phyloP scores from a whole-genome alignment of 805 yeast species.

The Metschnikowia hibisci region DNA sequence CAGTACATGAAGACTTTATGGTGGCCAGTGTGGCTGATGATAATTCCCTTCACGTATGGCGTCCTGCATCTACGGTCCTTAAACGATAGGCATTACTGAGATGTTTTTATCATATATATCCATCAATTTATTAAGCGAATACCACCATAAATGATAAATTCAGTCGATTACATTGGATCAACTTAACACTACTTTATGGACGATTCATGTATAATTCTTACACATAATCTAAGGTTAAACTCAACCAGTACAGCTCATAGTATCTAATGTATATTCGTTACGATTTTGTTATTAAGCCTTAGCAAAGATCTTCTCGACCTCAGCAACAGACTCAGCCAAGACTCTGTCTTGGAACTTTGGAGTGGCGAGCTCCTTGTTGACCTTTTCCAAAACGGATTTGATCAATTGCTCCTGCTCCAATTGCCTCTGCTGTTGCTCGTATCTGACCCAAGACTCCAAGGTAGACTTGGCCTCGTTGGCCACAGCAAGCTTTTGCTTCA shows the following conservation, averaged over 20 bases:
- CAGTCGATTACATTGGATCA: too few relatives aligned
- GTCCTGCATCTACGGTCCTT: conserved; percentile 41
- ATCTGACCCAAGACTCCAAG: conserved; percentile 98
- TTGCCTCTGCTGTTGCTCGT: conserved; percentile 94
- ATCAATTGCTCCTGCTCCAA: conserved; percentile 91
- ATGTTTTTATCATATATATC: too few relatives aligned
- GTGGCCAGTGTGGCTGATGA: conserved; percentile 79
- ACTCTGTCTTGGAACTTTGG: conserved; percentile 92
- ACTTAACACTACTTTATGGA: too few relatives aligned
- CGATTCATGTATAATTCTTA: too few relatives aligned
- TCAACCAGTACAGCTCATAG: too few relatives aligned
- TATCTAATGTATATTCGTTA: conserved; percentile 7
- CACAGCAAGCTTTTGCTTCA: conserved; percentile 84
- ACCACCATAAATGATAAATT: too few relatives aligned
- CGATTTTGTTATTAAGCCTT: conserved; percentile 26
- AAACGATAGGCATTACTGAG: background rate
- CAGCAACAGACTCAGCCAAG: conserved; percentile 86
- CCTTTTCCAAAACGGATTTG: conserved; percentile 80
- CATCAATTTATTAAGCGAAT: too few relatives aligned
- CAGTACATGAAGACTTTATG: conserved; percentile 64
- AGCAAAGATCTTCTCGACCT: conserved; percentile 81
- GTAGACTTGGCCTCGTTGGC: conserved; percentile 91
- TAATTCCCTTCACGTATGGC: conserved; percentile 85
- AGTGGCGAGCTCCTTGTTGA: conserved; percentile 76
- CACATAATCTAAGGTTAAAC: too few relatives aligned